Evolutionary conservation across 2,329 filamentous ascomycete species (phyloP).

Genomic region (Aspergillus spinulosporus): DNA sequence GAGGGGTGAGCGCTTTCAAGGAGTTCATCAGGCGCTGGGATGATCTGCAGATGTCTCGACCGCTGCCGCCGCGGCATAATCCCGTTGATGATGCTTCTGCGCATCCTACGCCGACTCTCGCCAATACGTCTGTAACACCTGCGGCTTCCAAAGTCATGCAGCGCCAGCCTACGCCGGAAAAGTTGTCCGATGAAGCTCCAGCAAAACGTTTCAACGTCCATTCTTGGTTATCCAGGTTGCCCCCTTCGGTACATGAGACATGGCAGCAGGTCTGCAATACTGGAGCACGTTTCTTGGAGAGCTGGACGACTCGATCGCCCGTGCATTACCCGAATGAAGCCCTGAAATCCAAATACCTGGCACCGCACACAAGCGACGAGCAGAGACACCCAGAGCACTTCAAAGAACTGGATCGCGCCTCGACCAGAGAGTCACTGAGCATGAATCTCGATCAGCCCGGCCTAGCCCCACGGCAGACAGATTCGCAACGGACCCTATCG

Average conservation of each 20-base stretch:
- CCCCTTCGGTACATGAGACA: slow-evolving; percentile 18
- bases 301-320: slow-evolving; percentile 4
- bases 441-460: slow-evolving; percentile 3
- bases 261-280: slow-evolving; percentile 39
- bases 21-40: slow-evolving; percentile 32
- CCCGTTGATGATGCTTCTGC: slow-evolving; percentile 11
- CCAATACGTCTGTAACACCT: slow-evolving; percentile 18
- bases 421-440: background rate
- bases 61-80: slow-evolving; percentile 24
- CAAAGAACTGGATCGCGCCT: background rate
- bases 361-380: slow-evolving; percentile 5
- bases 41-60: slow-evolving; percentile 27
- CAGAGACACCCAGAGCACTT: background rate
- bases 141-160: slow-evolving; percentile 13
- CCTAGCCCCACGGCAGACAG: background rate
- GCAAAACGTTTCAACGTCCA: background rate
- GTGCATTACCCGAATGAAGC: background rate
- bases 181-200: slow-evolving; percentile 11
- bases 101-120: slow-evolving; percentile 13
- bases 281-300: slow-evolving; percentile 19
- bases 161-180: background rate
- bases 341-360: background rate
- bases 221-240: slow-evolving; percentile 11
- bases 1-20: slow-evolving; percentile 33
- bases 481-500: slow-evolving; percentile 3